Evolutionary conservation across 2,329 filamentous ascomycete species (phyloP).

Genomic region (Ophiocordyceps camponoti-saundersi): DNA sequence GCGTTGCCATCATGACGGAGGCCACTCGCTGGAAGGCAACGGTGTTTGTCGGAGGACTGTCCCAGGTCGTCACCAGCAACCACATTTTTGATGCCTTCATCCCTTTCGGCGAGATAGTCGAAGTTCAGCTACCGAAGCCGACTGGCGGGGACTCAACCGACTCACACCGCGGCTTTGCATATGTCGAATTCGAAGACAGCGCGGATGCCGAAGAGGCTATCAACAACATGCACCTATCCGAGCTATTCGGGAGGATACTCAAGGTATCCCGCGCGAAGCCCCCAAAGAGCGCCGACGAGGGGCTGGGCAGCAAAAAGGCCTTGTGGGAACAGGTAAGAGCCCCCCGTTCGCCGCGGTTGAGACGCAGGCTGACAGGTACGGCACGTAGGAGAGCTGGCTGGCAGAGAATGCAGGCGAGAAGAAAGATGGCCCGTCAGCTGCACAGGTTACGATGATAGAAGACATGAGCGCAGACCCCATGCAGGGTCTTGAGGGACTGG

Average conservation of each 20-base stretch:
- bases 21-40: constrained; percentile 74
- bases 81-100: constrained; percentile 84
- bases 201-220: constrained; percentile 87
- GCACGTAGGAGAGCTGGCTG: constrained; percentile 70
- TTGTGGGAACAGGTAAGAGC: constrained; percentile 82
- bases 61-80: constrained; percentile 56
- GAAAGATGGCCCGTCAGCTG: constrained; percentile 29
- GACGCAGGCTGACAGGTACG: neutral
- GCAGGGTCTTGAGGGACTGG: constrained; percentile 84
- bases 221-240: constrained; percentile 97
- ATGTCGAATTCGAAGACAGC: constrained; percentile 80
- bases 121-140: constrained; percentile 78
- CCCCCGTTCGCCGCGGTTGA: neutral
- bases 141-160: constrained; percentile 66
- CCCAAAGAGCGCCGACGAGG: constrained; percentile 75
- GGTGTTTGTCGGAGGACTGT: constrained; percentile 79
- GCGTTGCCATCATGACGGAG: constrained; percentile 49
- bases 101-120: constrained; percentile 88
- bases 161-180: constrained; percentile 81
- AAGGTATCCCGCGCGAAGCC: constrained; percentile 86
- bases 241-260: constrained; percentile 81
- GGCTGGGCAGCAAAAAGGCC: constrained; percentile 80
- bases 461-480: constrained; percentile 64
- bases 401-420: constrained; percentile 77
- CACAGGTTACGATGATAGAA: constrained; percentile 15